Evolutionary conservation across 306 rosid species (phyloP), one percentile per base, ranked within the genome.

Genomic region (Vicia faba): DNA sequence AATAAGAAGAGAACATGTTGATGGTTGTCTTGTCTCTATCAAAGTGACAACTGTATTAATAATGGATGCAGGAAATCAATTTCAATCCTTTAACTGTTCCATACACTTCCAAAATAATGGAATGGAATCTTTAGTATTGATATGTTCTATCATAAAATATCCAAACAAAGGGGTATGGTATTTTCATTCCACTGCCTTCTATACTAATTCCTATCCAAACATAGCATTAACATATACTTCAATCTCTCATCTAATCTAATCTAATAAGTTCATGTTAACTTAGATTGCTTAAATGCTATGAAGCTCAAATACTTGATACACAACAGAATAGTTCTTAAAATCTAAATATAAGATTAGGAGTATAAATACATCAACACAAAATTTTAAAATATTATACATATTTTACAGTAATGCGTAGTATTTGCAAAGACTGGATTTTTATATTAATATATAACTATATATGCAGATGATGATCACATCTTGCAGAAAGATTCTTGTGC

Each of bases 11-110:
- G 61, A 76, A 53, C 65, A 33, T 58, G 16, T 6, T 35, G n/a
- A 62, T 33, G 74, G 57, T 73, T 80, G 71, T 46, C 38, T 72
- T 75, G 56, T 43, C 20, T 59, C 44, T 41, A 15, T 54, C 64
- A 69, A 59, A 54, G 69, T 53, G 55, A 75, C 26, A 53, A 35
- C 11, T 36, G 64, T 61, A 35, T 58, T 41, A 64, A 50, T 50
- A 50, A 53, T 4, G 7, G 59, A 53, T 25, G 12, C 18, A 54
- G 7, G 35, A 54, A 2, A 54, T 25, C 29, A 50, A 50, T 50
- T 19, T 19, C 60, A 20, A 51, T 51, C 31, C 11, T 51, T 61
- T 39, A 20, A 41, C 53, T 40, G 44, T 23, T 62, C 16, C 69
- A 63, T 8, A 43, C 54, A 25, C 23, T 64, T 23, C 8, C 39